Conservation (phyloP, 2,329 filamentous ascomycete species). For the Fusarium floridanum region DNA sequence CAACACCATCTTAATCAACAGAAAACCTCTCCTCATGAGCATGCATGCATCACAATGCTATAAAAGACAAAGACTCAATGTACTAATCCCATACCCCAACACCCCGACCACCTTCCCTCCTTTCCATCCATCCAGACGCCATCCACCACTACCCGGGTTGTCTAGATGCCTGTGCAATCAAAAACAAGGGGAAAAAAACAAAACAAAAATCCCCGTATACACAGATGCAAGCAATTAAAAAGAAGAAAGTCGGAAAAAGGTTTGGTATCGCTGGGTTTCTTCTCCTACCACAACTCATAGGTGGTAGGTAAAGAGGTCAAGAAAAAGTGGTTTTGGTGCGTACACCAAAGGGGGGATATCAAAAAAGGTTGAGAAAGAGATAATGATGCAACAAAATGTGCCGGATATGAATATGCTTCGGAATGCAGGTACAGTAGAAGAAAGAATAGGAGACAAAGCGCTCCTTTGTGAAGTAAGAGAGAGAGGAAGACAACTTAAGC, state of each 20-base stretch:
- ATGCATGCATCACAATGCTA: neutral
- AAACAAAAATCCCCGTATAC: constrained; percentile 11
- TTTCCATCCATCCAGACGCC: constrained; percentile 35
- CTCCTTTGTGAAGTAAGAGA: neutral
- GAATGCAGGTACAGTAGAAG: constrained; percentile 18
- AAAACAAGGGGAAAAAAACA: constrained; percentile 1
- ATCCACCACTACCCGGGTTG: constrained; percentile 22
- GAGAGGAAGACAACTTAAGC: constrained; percentile 37
- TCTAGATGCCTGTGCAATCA: constrained; percentile 41
- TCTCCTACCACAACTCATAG: constrained; percentile 9
- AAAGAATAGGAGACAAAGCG: neutral
- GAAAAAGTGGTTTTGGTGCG: constrained; percentile 21
- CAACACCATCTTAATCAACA: neutral
- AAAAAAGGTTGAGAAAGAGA: constrained; percentile 19
- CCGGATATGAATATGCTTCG: constrained; percentile 13
- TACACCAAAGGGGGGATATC: constrained; percentile 42
- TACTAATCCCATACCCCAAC: constrained; percentile 23
- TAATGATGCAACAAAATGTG: constrained; percentile 20
- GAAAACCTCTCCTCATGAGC: constrained; percentile 1
- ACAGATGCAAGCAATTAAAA: constrained; percentile 26
- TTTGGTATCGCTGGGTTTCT: constrained; percentile 37
- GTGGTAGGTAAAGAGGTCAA: constrained; percentile 17
- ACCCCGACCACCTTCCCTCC: neutral
- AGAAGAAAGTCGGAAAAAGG: constrained; percentile 20
- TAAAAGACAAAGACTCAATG: constrained; percentile 18